Conservation (phyloP, 768 basidiomycete genomes). For the Psilocybe subaeruginosa region DNA sequence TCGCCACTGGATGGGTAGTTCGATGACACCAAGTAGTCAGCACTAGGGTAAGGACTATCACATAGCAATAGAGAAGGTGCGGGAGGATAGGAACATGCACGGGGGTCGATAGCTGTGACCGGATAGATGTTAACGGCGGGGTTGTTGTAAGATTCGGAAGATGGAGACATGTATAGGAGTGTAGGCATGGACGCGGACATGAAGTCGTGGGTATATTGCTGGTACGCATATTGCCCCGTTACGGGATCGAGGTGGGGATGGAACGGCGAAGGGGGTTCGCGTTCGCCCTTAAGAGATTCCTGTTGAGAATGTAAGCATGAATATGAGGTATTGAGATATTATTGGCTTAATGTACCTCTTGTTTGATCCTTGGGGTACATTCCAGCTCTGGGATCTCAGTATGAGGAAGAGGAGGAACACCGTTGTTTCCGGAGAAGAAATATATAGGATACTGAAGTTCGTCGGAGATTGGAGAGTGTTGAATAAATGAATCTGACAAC, state of each 20-base stretch:
- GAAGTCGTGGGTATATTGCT: neutral
- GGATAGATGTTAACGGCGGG: too few species aligned
- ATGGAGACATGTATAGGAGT: neutral
- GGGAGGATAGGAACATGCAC: too few species aligned
- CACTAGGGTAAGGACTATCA: too few species aligned
- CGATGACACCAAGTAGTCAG: too few species aligned
- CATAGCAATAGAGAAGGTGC: too few species aligned
- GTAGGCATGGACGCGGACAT: neutral
- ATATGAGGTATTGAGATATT: neutral
- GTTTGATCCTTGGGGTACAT: conserved; percentile 5
- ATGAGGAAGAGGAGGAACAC: neutral
- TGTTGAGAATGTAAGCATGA: neutral
- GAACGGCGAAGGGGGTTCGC: neutral
- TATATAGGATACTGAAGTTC: too few species aligned
- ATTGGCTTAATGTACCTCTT: neutral
- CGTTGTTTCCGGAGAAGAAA: neutral
- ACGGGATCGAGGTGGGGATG: conserved; percentile 20
- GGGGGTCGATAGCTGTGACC: too few species aligned
- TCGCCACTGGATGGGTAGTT: too few species aligned
- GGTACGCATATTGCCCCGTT: conserved; percentile 19
- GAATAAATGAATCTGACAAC: neutral
- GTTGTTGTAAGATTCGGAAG: too few species aligned
- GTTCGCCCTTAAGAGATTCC: neutral
- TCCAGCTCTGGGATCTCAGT: conserved; percentile 27
- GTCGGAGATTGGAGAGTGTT: neutral